A percentile compares a stretch with the other conserved stretches of the same genome.
These are phyloP conservation scores for Pulveroboletus sp. DNA, from an alignment of 768 basidiomycete species.

Conservation along the genomic window DNA sequence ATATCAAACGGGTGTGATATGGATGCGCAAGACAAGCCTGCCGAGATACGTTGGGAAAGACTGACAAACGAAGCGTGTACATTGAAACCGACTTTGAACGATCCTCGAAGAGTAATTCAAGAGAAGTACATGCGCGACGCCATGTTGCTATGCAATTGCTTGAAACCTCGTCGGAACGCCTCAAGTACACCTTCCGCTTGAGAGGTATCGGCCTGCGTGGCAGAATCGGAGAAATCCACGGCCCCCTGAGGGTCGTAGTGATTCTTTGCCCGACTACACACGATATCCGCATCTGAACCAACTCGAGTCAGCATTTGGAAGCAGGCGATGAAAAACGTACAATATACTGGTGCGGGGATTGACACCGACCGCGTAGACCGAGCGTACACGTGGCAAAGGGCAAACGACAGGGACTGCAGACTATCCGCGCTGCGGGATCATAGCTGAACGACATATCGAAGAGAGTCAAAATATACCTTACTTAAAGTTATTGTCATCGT, in stretches of 20 bases:
- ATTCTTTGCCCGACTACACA: conserved; percentile 74
- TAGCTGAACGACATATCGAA: conserved; percentile 4
- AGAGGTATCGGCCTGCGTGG: conserved; percentile 42
- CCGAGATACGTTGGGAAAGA: neutral
- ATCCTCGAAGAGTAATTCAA: conserved; percentile 9
- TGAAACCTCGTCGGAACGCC: conserved; percentile 50
- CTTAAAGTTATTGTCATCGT: conserved; percentile 59
- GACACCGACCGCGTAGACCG: conserved; percentile 78
- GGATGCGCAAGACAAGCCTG: neutral
- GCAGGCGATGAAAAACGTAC: conserved; percentile 35
- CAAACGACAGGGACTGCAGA: conserved; percentile 66
- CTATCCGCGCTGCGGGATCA: conserved; percentile 48
- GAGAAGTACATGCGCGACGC: conserved; percentile 58
- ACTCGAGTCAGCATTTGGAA: neutral
- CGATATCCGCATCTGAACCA: conserved; percentile 64
- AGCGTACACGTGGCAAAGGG: conserved; percentile 77
- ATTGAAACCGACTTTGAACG: neutral
- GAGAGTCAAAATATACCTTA: conserved; percentile 17
- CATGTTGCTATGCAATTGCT: conserved; percentile 49
- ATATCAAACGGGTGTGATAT: neutral
- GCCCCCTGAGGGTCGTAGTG: conserved; percentile 65
- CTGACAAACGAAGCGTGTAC: neutral
- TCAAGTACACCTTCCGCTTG: conserved; percentile 41
- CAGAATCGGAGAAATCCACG: conserved; percentile 56
- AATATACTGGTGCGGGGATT: conserved; percentile 79